Evolutionary conservation across 257 asterid species (phyloP).

Genomic region (Solanum pennellii): DNA sequence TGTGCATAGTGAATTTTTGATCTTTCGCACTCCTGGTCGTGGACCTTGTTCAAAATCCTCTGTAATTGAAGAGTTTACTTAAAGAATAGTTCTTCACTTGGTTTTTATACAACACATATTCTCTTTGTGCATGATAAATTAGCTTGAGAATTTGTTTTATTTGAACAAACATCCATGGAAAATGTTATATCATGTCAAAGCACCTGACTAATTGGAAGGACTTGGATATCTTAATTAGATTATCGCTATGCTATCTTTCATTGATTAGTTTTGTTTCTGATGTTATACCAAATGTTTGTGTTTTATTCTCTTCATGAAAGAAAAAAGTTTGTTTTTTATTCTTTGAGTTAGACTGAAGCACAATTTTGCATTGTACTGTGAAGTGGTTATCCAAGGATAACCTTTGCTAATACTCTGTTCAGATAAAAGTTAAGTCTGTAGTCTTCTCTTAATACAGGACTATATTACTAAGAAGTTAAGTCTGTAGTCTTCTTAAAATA

Average conservation of each 20-base stretch:
- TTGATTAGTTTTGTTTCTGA: background rate
- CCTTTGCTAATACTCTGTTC: background rate
- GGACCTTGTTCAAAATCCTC: background rate
- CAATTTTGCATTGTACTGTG: background rate
- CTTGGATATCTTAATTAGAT: background rate
- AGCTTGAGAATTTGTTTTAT: background rate
- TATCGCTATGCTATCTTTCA: background rate
- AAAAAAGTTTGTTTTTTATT: background rate
- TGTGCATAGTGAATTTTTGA: background rate
- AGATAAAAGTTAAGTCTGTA: background rate
- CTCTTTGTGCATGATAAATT: background rate
- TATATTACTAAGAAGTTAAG: background rate
- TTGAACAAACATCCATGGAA: background rate
- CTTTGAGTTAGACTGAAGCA: background rate
- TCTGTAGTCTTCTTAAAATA: background rate
- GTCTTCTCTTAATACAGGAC: background rate
- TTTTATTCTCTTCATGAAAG: background rate
- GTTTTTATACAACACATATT: background rate
- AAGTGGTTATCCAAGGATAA: background rate
- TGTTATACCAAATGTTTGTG: background rate
- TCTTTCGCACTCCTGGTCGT: background rate
- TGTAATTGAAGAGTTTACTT: background rate
- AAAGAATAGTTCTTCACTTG: background rate
- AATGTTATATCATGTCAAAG: background rate
- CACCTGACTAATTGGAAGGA: background rate